Base-by-base conservation (phyloP, 768 basidiomycete genomes). In the Russula sp. region DNA sequence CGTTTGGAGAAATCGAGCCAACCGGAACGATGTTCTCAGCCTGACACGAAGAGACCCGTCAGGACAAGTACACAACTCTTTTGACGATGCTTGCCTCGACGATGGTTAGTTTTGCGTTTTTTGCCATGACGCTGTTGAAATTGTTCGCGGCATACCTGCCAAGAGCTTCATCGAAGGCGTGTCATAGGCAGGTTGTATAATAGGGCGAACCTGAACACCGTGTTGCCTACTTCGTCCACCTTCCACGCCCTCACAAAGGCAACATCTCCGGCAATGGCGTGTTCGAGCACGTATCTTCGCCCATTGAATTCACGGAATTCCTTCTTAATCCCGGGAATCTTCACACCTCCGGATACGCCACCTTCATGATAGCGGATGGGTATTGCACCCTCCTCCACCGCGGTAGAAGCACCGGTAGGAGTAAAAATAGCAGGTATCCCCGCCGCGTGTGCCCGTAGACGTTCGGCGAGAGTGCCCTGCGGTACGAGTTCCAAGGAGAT, bases 391-490 rank as follows among this genome's bases (percentile, higher is more conserved):
- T 84, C 76, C 73, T 94, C 89, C 3, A 93, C 83, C 2, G 90
- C 90, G 20, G 92, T 94, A 22, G 82, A 82, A 8, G 91, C 90
- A 16, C 94, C 94, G 0, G 93, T 94, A 16, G 93, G 94, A 6
- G 91, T 96, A 75, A 79, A 95, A 78, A 97, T 94, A n/a, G 88
- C 92, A 18, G 94, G 93, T 63, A 94, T 92, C 55, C 94, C 94
- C 11, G 91, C 89, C 9, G 91, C 93, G 61, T 91, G 89, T 7
- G 94, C 89, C 40, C 93, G 87, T 64, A 94, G 79, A 62, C 93
- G 87, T 71, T 94, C 94, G 16, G 88, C 85, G 49, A 97, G 84
- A 14, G 92, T 94, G 10, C 93, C 94, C 75, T 97, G 94, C 3
- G 94, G 94, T 32, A 91, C 90, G 22, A 96, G 86, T 70, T 96